Percentiles rank a stretch among this genome's conserved stretches.
These are phyloP conservation scores for Geoglossum glabrum DNA, from an alignment of 495 filamentous ascomycete genomes.

Conservation along the genomic window DNA sequence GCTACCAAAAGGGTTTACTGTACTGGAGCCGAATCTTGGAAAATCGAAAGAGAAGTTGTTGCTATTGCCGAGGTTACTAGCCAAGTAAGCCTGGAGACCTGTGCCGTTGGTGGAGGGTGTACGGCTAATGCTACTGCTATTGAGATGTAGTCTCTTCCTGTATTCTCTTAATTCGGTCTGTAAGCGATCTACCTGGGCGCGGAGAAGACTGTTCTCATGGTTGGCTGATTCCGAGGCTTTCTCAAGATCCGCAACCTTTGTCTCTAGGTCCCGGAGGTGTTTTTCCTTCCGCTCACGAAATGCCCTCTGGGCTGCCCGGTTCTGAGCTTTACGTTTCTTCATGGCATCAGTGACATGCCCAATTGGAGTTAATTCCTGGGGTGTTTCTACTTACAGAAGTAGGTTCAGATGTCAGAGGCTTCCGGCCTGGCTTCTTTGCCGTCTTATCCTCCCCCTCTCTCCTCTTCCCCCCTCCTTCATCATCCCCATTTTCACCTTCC, in stretches of 20 bases:
- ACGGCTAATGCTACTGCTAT: slow-evolving; percentile 8
- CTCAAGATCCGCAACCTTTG: slow-evolving; percentile 82
- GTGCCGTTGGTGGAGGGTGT: neutral
- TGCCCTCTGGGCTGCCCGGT: slow-evolving; percentile 85
- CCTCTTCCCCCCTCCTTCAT: slow-evolving; percentile 53
- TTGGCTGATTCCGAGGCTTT: slow-evolving; percentile 65
- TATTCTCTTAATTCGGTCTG: slow-evolving; percentile 76
- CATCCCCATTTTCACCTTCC: slow-evolving; percentile 41
- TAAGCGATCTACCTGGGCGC: slow-evolving; percentile 70
- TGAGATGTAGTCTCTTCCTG: slow-evolving; percentile 42
- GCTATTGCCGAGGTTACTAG: slow-evolving; percentile 30
- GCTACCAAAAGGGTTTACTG: slow-evolving; percentile 6
- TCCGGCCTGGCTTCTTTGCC: slow-evolving; percentile 88
- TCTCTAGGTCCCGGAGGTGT: slow-evolving; percentile 88
- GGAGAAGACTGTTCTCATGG: slow-evolving; percentile 69
- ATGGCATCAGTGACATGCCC: slow-evolving; percentile 22
- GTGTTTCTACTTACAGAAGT: slow-evolving; percentile 54
- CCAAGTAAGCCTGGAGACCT: slow-evolving; percentile 7
- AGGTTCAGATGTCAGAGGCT: slow-evolving; percentile 86
- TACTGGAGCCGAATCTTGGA: slow-evolving; percentile 70
- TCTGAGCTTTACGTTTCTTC: slow-evolving; percentile 97
- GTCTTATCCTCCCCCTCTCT: slow-evolving; percentile 56
- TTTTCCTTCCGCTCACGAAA: slow-evolving; percentile 98
- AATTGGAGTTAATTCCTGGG: neutral
- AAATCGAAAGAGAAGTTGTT: slow-evolving; percentile 89